phyloP scores from a whole-genome alignment of 257 asterid species.

The Cruciata laevipes region DNA sequence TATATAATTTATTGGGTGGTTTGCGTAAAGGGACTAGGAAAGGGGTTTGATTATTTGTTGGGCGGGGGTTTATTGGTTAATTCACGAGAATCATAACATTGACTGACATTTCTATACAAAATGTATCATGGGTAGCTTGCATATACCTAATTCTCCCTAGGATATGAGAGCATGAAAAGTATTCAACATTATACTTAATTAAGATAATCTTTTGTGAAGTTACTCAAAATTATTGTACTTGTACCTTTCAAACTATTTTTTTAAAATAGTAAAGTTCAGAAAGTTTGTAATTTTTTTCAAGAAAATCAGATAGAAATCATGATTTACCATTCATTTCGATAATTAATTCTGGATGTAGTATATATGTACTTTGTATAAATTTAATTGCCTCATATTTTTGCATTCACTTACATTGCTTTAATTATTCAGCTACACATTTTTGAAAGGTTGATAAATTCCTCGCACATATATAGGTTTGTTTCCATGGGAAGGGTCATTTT shows the following conservation, averaged over 20 bases:
- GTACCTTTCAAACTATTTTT: no score
- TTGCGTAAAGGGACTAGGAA: not conserved
- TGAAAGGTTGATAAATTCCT: not conserved
- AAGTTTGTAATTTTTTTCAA: no score
- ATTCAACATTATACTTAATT: no score
- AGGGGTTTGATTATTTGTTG: not conserved
- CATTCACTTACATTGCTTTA: not conserved
- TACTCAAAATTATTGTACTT: no score
- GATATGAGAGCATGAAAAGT: not conserved
- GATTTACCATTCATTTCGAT: no score
- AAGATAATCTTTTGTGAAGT: no score
- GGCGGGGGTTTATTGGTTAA: not conserved
- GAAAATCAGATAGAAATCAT: no score
- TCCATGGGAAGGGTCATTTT: conserved; percentile 4
- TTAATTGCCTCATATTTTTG: no score
- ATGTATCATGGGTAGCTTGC: not conserved
- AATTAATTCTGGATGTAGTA: no score
- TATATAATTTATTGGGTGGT: not conserved
- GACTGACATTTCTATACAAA: not conserved
- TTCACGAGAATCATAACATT: conserved; percentile 24
- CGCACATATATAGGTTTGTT: conserved; percentile 4
- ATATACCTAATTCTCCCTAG: not conserved
- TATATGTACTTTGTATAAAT: no score
- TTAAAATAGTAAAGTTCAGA: no score
- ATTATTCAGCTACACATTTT: not conserved